These are phyloP conservation scores for Blastobotrys proliferans DNA, from an alignment of 1,139 yeast species.

Conservation along the genomic window DNA sequence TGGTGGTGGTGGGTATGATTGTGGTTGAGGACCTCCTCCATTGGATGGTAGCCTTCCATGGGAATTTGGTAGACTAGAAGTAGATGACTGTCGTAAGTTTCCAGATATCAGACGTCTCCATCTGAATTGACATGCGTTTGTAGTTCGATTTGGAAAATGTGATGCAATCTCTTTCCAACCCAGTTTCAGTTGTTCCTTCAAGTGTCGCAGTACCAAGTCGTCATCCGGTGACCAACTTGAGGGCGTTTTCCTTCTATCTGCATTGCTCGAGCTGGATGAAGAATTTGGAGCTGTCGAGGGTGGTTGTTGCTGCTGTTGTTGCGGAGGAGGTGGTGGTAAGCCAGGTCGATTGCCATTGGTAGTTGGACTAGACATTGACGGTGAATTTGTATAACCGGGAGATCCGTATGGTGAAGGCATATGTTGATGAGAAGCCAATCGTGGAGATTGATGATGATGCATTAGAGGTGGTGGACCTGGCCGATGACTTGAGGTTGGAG, in stretches of 20 bases:
- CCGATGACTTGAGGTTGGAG: not conserved
- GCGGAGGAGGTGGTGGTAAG: not conserved
- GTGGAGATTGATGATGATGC: constrained; percentile 1
- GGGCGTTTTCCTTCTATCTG: constrained; percentile 43
- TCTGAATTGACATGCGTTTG: constrained; percentile 80
- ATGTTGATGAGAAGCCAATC: constrained; percentile 2
- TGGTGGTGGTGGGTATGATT: constrained; percentile 6
- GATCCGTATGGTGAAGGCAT: constrained; percentile 1
- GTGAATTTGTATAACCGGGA: not conserved
- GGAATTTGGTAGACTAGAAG: not conserved
- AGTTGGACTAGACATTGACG: not conserved
- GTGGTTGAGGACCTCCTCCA: constrained; percentile 14
- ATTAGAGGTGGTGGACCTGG: constrained; percentile 1
- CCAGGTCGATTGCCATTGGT: not conserved
- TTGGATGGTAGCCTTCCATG: constrained; percentile 4
- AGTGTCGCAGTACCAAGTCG: constrained; percentile 60
- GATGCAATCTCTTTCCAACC: constrained; percentile 82
- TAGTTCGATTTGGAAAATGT: constrained; percentile 66
- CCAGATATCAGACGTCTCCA: constrained; percentile 65
- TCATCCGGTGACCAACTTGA: constrained; percentile 79
- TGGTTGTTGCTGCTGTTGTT: not conserved
- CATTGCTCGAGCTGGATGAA: not conserved
- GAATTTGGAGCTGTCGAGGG: constrained; percentile 1
- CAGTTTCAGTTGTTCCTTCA: constrained; percentile 66
- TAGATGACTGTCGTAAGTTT: constrained; percentile 30